A percentile compares a stretch with the other conserved stretches of the same genome.
Conservation (phyloP, 148 eudicot genomes). For the Vaccinium corymbosum region DNA sequence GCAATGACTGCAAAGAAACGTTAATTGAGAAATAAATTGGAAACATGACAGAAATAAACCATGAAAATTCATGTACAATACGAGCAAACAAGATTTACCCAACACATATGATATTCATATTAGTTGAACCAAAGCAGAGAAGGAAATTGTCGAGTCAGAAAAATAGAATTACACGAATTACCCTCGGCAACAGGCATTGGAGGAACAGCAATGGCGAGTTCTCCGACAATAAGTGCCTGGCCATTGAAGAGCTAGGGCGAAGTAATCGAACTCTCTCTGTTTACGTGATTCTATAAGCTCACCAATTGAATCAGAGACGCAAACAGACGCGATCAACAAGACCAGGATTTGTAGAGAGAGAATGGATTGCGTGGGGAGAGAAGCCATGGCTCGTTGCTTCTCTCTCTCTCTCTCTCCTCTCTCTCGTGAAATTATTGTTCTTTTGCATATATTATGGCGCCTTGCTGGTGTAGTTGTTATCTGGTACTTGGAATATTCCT, state of each 20-base stretch:
- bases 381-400: slow-evolving; percentile 24
- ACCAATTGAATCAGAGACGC: slow-evolving; percentile 11
- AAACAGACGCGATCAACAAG: slow-evolving; percentile 15
- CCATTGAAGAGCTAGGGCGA: slow-evolving; percentile 76
- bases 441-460: neutral
- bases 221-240: slow-evolving; percentile 67
- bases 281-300: slow-evolving; percentile 14
- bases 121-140: neutral
- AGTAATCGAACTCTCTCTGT: slow-evolving; percentile 85
- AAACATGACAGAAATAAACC: neutral
- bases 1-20: neutral
- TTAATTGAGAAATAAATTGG: neutral
- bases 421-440: neutral
- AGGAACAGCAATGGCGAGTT: slow-evolving; percentile 56
- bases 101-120: neutral
- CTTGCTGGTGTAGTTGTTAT: neutral
- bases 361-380: slow-evolving; percentile 20
- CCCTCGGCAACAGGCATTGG: slow-evolving; percentile 81
- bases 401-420: neutral
- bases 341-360: slow-evolving; percentile 20
- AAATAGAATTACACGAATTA: slow-evolving; percentile 5
- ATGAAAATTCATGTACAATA: neutral
- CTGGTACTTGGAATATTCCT: neutral
- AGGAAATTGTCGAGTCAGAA: neutral
- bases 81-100: neutral